Conservation (phyloP, 176 grass and related monocot genomes). For the Lolium multiflorum region DNA sequence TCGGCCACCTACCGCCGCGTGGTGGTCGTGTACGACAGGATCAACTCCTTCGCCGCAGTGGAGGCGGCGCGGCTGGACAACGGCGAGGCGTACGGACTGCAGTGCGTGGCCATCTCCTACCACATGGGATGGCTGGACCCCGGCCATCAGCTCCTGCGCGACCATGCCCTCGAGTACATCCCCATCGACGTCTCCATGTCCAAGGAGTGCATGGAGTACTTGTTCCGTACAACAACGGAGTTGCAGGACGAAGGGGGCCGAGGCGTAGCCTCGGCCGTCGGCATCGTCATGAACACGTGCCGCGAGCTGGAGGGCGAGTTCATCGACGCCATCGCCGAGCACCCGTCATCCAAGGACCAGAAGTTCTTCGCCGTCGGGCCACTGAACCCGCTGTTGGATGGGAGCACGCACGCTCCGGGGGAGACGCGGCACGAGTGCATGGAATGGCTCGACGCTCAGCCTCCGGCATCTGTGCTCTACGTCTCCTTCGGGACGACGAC, state of each 20-base stretch:
- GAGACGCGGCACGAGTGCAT: background rate
- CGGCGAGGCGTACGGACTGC: background rate
- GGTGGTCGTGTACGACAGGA: constrained; percentile 48
- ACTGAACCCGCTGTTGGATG: too few species aligned
- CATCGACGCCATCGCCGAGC: too few species aligned
- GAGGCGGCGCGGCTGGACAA: constrained; percentile 51
- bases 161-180: background rate
- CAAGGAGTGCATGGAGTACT: too few species aligned
- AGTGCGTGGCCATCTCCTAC: constrained; percentile 32
- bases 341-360: too few species aligned
- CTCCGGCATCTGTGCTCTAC: background rate
- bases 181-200: background rate
- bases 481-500: background rate
- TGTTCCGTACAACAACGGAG: too few species aligned
- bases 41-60: constrained; percentile 41
- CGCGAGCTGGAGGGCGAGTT: too few species aligned
- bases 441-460: constrained; percentile 9
- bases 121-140: background rate
- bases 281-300: too few species aligned
- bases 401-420: background rate
- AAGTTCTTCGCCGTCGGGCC: too few species aligned
- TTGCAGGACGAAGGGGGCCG: too few species aligned
- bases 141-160: constrained; percentile 3
- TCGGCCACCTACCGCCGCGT: constrained; percentile 38
- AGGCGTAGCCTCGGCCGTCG: too few species aligned